Percentiles rank a stretch among this genome's conserved stretches.
These are phyloP conservation scores for Reutealis trisperma DNA, from an alignment of 345 rosid species.

Conservation along the genomic window DNA sequence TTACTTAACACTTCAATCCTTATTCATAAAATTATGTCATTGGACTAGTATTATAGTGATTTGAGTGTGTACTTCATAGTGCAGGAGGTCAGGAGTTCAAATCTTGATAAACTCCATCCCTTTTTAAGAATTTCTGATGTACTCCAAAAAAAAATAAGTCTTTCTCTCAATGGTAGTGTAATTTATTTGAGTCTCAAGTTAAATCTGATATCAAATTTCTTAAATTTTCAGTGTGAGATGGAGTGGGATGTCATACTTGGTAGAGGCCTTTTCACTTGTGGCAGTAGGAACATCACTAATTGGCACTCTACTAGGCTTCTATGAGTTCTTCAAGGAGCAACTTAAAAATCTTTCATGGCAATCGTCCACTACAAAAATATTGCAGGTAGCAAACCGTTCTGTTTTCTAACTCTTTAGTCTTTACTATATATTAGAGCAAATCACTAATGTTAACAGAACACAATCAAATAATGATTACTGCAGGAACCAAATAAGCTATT, in stretches of 20 bases:
- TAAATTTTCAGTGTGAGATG: constrained; percentile 41
- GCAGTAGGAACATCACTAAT: constrained; percentile 62
- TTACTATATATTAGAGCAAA: neutral
- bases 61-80: too few species aligned
- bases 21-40: too few species aligned
- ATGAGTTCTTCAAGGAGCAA: constrained; percentile 70
- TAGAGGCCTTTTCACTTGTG: constrained; percentile 61
- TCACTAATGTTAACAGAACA: neutral
- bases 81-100: too few species aligned
- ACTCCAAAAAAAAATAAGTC: too few species aligned
- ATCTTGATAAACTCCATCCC: too few species aligned
- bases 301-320: constrained; percentile 61
- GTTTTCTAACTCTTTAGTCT: too few species aligned
- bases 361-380: constrained; percentile 11
- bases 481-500: constrained; percentile 23
- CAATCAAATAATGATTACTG: neutral
- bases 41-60: too few species aligned
- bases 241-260: constrained; percentile 56
- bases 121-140: too few species aligned
- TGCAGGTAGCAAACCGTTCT: constrained; percentile 17
- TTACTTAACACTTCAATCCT: too few species aligned
- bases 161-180: too few species aligned
- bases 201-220: neutral
- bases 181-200: neutral
- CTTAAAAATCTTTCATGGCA: constrained; percentile 28